Conservation (phyloP, 2,329 filamentous ascomycete species). For the Phialocephala sp. region DNA sequence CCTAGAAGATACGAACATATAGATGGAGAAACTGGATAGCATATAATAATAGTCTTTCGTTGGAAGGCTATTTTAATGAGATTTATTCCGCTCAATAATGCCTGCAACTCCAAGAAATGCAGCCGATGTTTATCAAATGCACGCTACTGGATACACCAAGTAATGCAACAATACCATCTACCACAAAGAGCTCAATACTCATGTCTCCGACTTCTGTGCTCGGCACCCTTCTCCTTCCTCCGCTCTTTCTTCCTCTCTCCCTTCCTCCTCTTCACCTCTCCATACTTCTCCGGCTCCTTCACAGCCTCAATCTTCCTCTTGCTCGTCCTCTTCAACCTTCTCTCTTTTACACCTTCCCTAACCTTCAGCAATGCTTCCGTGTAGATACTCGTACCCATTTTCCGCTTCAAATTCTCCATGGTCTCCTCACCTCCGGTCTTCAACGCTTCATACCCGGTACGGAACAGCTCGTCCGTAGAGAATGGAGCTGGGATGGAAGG, state of each 20-base stretch:
- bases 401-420: slow-evolving; percentile 83
- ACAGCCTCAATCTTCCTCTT: slow-evolving; percentile 94
- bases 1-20: not conserved
- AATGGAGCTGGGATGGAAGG: slow-evolving; percentile 73
- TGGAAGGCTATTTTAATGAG: too few species aligned
- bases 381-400: slow-evolving; percentile 81
- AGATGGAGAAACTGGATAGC: not conserved
- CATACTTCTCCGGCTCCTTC: slow-evolving; percentile 78
- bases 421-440: slow-evolving; percentile 75
- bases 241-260: slow-evolving; percentile 83
- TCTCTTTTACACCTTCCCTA: slow-evolving; percentile 72
- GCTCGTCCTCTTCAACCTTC: slow-evolving; percentile 73
- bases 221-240: slow-evolving; percentile 77
- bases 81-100: not conserved
- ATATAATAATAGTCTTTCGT: not conserved
- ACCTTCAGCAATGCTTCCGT: slow-evolving; percentile 75
- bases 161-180: not conserved
- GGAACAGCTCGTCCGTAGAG: slow-evolving; percentile 73
- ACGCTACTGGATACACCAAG: not conserved
- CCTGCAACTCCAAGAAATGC: not conserved
- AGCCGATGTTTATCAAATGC: not conserved
- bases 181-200: slow-evolving; percentile 28
- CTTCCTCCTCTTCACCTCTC: slow-evolving; percentile 80
- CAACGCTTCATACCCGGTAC: slow-evolving; percentile 71
- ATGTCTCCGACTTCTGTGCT: slow-evolving; percentile 59